Evolutionary conservation across 2,329 filamentous ascomycete genomes (phyloP), one percentile per base, ranked within the genome.

Genomic region (Mollisiaceae sp.): DNA sequence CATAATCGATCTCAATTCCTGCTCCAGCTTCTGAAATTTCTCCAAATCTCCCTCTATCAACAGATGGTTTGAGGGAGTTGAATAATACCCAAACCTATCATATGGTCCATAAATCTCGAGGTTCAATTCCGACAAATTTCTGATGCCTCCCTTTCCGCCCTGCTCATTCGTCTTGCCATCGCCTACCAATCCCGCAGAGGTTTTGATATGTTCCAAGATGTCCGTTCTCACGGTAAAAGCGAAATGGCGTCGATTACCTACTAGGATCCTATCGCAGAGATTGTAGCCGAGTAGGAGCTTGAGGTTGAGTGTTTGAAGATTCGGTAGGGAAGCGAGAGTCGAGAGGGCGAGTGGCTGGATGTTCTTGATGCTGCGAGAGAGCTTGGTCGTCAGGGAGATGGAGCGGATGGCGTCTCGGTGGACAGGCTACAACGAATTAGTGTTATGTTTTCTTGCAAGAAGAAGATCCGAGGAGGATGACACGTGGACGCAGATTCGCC

Each of bases 321-420:
- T 54, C 4, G 50, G 22, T 12, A 54, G 12, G 5, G 50, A 63
- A 9, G 55, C 9, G 24, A 63, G 54, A 12, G 56, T 55, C 32
- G 55, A 47, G 32, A 57, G 59, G 57, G 52, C 39, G 12, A 66
- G 52, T 1, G 27, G 36, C 20, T 60, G 35, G 50, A 8, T 22
- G 47, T 35, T 27, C 8, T 24, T n/a, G 5, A 8, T 24, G 38
- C 11, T 11, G 9, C 24, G 24, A n/a, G 24, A 32, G 22, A 62
- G 52, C 4, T 57, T 27, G 35, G 62, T 35, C 4, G 43, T 14
- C 22, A 67, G 32, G 4, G 39, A 32, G 39, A 64, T 52, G 32
- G 45, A 47, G 20, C 39, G 50, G 20, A 67, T 63, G 35, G 61
- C 39, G 22, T 62, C 62, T 36, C 62, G 63, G 56, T 68, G 66